These are phyloP conservation scores for Grosmannia huntii DNA, from an alignment of 2,329 filamentous ascomycete species.

Conservation along the genomic window DNA sequence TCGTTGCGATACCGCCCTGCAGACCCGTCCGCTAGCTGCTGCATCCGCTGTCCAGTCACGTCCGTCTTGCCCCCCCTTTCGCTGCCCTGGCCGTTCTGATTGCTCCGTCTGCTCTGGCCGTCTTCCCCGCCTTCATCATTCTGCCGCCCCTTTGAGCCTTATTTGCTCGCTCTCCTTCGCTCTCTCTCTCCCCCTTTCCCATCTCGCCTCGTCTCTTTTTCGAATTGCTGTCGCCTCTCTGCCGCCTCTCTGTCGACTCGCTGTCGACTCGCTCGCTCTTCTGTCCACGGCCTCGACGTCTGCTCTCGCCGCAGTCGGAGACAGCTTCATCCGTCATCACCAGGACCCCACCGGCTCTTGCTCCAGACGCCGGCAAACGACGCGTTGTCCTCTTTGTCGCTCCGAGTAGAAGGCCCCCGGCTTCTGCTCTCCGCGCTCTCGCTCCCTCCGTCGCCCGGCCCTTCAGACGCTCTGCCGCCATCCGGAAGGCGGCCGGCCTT, in stretches of 20 bases:
- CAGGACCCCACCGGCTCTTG: not conserved
- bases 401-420: not conserved
- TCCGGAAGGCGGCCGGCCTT: slow-evolving; percentile 9
- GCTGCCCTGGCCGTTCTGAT: not conserved
- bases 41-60: slow-evolving; percentile 3
- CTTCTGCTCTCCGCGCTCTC: not conserved
- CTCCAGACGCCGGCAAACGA: too few relatives aligned
- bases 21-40: slow-evolving; percentile 5
- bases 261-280: too few relatives aligned
- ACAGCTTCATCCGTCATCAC: not conserved
- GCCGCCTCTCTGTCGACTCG: too few relatives aligned
- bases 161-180: not conserved
- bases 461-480: slow-evolving; percentile 4
- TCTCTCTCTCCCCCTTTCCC: not conserved
- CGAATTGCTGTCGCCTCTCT: too few relatives aligned
- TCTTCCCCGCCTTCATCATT: not conserved
- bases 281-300: not conserved
- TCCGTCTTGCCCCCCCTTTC: not conserved
- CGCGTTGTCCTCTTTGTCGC: not conserved
- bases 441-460: not conserved
- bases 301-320: not conserved
- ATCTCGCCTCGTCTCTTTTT: too few relatives aligned
- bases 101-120: too few relatives aligned
- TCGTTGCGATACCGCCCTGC: slow-evolving; percentile 1
- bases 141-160: not conserved